Conservation (phyloP, 1,284 basidiomycete species). For the Ceratobasidium sp. region DNA sequence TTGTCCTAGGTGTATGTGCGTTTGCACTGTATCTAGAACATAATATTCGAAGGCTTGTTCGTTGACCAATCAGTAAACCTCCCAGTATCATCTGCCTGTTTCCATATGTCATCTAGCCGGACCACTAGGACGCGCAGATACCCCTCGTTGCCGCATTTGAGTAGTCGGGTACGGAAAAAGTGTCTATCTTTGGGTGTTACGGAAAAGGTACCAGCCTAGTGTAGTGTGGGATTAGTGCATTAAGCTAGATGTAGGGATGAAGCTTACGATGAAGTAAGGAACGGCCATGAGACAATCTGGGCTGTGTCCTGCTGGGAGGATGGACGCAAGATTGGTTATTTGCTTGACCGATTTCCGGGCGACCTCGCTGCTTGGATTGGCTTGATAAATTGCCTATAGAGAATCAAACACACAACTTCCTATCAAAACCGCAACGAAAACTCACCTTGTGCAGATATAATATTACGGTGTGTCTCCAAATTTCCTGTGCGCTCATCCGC, state of each 20-base stretch:
- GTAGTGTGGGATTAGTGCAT: background rate
- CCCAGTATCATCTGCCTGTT: constrained; percentile 1
- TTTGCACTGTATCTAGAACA: too few species aligned
- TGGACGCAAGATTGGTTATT: constrained; percentile 14
- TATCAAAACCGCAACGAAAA: background rate
- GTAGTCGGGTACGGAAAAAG: background rate
- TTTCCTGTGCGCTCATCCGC: constrained; percentile 30
- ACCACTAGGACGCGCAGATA: background rate
- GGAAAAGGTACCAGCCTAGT: constrained; percentile 28
- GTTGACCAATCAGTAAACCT: constrained; percentile 1
- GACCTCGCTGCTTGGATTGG: background rate
- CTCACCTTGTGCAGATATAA: constrained; percentile 17
- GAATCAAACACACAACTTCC: too few species aligned
- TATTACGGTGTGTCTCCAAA: constrained; percentile 27
- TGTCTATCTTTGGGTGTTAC: background rate
- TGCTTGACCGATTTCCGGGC: constrained; percentile 27
- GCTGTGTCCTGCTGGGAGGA: constrained; percentile 5
- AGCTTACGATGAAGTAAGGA: constrained; percentile 34
- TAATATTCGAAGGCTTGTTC: constrained; percentile 14
- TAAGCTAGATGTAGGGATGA: background rate
- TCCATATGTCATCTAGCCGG: constrained; percentile 18
- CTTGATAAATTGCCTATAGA: constrained; percentile 4
- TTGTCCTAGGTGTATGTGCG: too few species aligned
- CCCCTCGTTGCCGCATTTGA: background rate
- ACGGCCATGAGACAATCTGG: constrained; percentile 33